Evolutionary conservation across 148 eudicot genomes (phyloP).

Genomic region (Rheum nobile): DNA sequence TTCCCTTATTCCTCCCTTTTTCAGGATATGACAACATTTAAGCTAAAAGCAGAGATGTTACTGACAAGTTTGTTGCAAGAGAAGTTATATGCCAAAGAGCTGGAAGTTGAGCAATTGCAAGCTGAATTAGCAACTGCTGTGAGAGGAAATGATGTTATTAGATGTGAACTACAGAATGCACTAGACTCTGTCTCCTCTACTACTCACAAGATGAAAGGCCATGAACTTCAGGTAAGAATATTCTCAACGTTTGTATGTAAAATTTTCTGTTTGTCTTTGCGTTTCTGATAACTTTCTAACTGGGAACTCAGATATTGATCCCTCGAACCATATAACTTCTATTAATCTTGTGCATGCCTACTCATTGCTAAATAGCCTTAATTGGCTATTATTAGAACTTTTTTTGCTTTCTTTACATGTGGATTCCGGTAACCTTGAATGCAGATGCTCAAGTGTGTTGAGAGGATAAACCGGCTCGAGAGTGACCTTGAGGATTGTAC

Average conservation of each 20-base stretch:
- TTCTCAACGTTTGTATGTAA: background rate
- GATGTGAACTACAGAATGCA: conserved; percentile 75
- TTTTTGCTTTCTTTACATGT: background rate
- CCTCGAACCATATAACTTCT: no score
- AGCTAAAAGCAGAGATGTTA: conserved; percentile 66
- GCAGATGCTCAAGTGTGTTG: conserved; percentile 73
- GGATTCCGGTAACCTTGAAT: background rate
- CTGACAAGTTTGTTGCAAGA: conserved; percentile 67
- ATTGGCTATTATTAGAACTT: no score
- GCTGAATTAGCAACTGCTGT: conserved; percentile 76
- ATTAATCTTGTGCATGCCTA: no score
- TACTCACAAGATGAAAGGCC: conserved; percentile 74
- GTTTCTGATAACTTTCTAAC: background rate
- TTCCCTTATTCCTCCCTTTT: conserved; percentile 7
- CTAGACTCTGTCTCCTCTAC: conserved; percentile 55
- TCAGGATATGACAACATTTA: conserved; percentile 42
- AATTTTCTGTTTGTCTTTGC: background rate
- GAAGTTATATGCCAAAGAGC: conserved; percentile 55
- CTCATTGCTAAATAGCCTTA: no score
- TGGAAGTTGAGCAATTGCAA: conserved; percentile 68
- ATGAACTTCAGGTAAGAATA: conserved; percentile 62
- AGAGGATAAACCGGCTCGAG: conserved; percentile 45
- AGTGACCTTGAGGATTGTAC: conserved; percentile 48
- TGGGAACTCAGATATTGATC: background rate
- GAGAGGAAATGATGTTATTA: conserved; percentile 69